phyloP scores from a whole-genome alignment of 2,329 filamentous ascomycete species.

The Pseudogymnoascus destructans region DNA sequence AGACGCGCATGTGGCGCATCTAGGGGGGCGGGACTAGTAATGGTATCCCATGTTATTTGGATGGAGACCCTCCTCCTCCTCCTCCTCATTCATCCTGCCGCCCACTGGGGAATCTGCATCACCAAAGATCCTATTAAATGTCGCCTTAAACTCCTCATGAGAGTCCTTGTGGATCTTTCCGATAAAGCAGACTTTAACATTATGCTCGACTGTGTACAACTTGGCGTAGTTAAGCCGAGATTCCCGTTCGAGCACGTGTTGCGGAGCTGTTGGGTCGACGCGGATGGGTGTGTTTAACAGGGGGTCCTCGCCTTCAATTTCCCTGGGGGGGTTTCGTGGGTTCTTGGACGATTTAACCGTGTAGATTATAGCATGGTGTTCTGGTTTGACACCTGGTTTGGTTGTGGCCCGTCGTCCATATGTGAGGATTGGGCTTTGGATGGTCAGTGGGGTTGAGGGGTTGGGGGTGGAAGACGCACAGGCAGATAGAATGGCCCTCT shows the following conservation, averaged over 20 bases:
- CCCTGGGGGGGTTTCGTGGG: not conserved
- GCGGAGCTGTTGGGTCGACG: not conserved
- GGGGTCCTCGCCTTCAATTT: not conserved
- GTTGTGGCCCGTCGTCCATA: constrained; percentile 13
- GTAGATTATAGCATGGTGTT: constrained; percentile 17
- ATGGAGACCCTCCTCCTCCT: not conserved
- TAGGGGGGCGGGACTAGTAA: not conserved
- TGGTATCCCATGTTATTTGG: not conserved
- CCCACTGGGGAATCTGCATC: not conserved
- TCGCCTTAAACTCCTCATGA: not conserved
- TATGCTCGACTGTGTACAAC: constrained; percentile 23
- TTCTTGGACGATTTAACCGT: not conserved
- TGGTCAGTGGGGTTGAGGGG: not conserved
- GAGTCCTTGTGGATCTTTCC: constrained; percentile 14
- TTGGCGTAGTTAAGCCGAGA: constrained; percentile 23
- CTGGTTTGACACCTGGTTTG: constrained; percentile 18
- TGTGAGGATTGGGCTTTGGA: constrained; percentile 17
- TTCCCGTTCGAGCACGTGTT: constrained; percentile 12
- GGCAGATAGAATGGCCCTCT: constrained; percentile 12
- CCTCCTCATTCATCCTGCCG: not conserved
- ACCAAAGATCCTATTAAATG: not conserved
- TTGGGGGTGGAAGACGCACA: constrained; percentile 12
- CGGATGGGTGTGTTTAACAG: constrained; percentile 11
- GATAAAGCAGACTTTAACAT: constrained; percentile 19
- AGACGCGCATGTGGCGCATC: not conserved